Conservation (phyloP, 495 filamentous ascomycete genomes). For the Hypoxylon crocopeplum region DNA sequence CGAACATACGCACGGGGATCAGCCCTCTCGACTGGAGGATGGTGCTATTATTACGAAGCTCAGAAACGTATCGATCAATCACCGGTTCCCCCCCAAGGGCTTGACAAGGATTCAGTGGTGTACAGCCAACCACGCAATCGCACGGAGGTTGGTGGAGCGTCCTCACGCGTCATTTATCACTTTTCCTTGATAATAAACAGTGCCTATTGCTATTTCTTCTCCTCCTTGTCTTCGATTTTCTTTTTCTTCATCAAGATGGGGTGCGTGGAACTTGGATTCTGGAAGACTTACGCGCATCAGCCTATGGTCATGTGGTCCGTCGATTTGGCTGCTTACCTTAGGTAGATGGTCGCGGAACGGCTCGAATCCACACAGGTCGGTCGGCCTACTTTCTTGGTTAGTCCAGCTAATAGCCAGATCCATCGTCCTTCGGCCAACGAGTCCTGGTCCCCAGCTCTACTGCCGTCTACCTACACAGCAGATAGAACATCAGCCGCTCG, state of each 20-base stretch:
- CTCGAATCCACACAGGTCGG: conserved; percentile 28
- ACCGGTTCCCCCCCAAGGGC: conserved; percentile 9
- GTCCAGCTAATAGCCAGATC: conserved; percentile 27
- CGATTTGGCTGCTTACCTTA: conserved; percentile 6
- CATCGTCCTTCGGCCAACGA: conserved; percentile 23
- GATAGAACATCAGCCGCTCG: conserved; percentile 13
- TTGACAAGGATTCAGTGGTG: conserved; percentile 26
- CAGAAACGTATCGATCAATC: conserved; percentile 28
- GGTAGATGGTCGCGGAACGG: conserved; percentile 25
- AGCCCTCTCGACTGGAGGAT: conserved; percentile 6
- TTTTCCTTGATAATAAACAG: conserved; percentile 30
- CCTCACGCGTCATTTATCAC: conserved; percentile 31
- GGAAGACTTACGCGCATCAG: conserved; percentile 38
- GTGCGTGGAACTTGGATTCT: conserved; percentile 31
- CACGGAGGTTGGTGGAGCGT: conserved; percentile 20
- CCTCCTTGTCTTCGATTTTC: conserved; percentile 14
- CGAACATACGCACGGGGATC: conserved; percentile 24
- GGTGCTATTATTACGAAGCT: conserved; percentile 27
- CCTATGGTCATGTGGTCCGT: conserved; percentile 37
- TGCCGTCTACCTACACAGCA: background rate
- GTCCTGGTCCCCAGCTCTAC: conserved; percentile 19
- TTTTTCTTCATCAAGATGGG: conserved; percentile 4
- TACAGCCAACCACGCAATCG: background rate
- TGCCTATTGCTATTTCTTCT: conserved; percentile 14
- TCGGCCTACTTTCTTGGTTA: conserved; percentile 7